These are phyloP conservation scores for Sinapis alba DNA, from an alignment of 441 rosid species.

Conservation along the genomic window DNA sequence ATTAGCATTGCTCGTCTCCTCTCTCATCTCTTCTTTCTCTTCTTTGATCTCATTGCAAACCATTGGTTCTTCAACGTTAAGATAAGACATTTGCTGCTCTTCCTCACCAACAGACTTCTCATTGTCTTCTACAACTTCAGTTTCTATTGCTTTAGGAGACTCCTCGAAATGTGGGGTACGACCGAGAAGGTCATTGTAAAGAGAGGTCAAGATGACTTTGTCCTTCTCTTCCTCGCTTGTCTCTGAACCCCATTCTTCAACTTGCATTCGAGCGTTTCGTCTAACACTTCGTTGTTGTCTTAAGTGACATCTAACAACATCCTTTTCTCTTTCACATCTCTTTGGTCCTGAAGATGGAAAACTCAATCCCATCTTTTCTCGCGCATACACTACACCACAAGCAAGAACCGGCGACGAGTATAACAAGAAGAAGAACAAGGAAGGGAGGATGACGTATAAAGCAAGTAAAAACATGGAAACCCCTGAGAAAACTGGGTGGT, in stretches of 20 bases:
- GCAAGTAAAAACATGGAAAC: slow-evolving; percentile 39
- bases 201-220: slow-evolving; percentile 29
- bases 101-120: background rate
- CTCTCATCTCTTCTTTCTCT: slow-evolving; percentile 61
- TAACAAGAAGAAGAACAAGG: slow-evolving; percentile 56
- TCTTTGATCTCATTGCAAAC: slow-evolving; percentile 41
- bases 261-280: slow-evolving; percentile 46
- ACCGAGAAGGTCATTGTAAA: slow-evolving; percentile 33
- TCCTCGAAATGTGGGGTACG: slow-evolving; percentile 38
- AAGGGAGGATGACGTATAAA: slow-evolving; percentile 56
- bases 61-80: slow-evolving; percentile 7
- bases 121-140: slow-evolving; percentile 14
- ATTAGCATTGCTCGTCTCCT: slow-evolving; percentile 75
- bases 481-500: slow-evolving; percentile 52
- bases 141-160: slow-evolving; percentile 34
- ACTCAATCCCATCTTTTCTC: slow-evolving; percentile 36
- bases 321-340: slow-evolving; percentile 2
- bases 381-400: slow-evolving; percentile 38
- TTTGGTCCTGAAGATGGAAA: slow-evolving; percentile 23
- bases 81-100: slow-evolving; percentile 3
- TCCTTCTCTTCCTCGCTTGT: slow-evolving; percentile 33
- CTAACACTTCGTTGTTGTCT: slow-evolving; percentile 52
- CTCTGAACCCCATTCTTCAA: slow-evolving; percentile 44
- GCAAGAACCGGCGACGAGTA: slow-evolving; percentile 54
- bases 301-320: slow-evolving; percentile 24